Percentiles rank a stretch among this genome's conserved stretches.
phyloP scores from a whole-genome alignment of 2,329 filamentous ascomycete species.

The Colletotrichum chrysophilum region DNA sequence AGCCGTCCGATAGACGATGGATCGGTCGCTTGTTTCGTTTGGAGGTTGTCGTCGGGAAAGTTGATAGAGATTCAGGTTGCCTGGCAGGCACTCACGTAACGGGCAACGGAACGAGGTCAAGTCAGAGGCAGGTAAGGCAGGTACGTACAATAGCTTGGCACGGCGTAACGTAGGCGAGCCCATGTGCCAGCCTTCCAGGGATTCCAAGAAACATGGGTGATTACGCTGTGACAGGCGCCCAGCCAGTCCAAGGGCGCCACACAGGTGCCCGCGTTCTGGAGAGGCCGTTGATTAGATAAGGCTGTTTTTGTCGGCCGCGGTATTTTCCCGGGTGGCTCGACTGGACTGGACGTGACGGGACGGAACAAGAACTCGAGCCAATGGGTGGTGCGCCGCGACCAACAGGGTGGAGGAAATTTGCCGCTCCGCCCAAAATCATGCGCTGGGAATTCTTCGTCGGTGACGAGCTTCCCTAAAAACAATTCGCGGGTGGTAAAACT shows the following conservation, averaged over 20 bases:
- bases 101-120: not conserved
- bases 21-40: not conserved
- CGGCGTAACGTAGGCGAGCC: not conserved
- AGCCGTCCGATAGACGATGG: not conserved
- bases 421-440: conserved; percentile 34
- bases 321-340: conserved; percentile 28
- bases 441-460: conserved; percentile 6
- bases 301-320: not conserved
- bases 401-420: conserved; percentile 32
- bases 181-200: conserved; percentile 5
- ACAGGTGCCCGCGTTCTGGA: not conserved
- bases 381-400: conserved; percentile 30
- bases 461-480: conserved; percentile 18
- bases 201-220: conserved; percentile 1
- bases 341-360: not conserved
- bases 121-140: not conserved
- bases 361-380: conserved; percentile 23
- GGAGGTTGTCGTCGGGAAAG: conserved; percentile 5
- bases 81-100: conserved; percentile 15
- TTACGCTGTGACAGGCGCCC: conserved; percentile 4
- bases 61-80: conserved; percentile 7
- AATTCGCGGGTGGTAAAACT: conserved; percentile 13
- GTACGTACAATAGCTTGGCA: conserved; percentile 20
- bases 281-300: conserved; percentile 30
- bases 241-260: not conserved